phyloP scores from a whole-genome alignment of 1,139 yeast species.

The Kurtzmaniella natalensis region DNA sequence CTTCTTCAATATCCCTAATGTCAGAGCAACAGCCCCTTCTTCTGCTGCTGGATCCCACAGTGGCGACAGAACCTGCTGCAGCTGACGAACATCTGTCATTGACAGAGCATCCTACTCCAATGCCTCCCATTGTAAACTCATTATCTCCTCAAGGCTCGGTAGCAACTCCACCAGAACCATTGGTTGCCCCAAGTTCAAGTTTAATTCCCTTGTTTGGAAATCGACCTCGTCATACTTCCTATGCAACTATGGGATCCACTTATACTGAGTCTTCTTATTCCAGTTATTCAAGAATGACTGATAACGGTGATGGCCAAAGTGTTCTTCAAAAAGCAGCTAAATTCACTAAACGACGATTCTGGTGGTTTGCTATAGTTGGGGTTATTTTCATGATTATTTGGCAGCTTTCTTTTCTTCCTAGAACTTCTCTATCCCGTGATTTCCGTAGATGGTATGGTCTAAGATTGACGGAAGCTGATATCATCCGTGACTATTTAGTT shows the following conservation, averaged over 20 bases:
- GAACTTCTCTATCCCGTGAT: conserved; percentile 84
- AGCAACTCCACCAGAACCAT: no score
- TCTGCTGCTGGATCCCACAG: no score
- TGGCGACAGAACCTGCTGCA: no score
- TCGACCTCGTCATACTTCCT: not conserved
- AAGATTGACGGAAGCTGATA: conserved; percentile 58
- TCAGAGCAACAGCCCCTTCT: no score
- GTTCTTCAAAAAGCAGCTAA: conserved; percentile 4
- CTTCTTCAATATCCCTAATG: no score
- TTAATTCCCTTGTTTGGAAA: not conserved
- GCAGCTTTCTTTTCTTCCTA: conserved; percentile 72
- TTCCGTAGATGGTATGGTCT: conserved; percentile 71
- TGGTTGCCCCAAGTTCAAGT: no score
- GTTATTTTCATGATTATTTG: conserved; percentile 49
- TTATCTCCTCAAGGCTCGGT: no score
- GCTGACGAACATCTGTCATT: no score
- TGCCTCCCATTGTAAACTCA: no score
- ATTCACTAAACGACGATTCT: conserved; percentile 39
- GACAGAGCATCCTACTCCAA: no score
- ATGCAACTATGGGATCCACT: not conserved
- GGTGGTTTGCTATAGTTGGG: conserved; percentile 54
- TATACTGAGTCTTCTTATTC: not conserved
- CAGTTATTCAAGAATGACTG: not conserved
- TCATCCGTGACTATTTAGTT: conserved; percentile 40
- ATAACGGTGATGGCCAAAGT: not conserved